Evolutionary conservation across 768 basidiomycete species (phyloP), one percentile per base, ranked within the genome.

Genomic region (Rhodotorula kratochvilovae): DNA sequence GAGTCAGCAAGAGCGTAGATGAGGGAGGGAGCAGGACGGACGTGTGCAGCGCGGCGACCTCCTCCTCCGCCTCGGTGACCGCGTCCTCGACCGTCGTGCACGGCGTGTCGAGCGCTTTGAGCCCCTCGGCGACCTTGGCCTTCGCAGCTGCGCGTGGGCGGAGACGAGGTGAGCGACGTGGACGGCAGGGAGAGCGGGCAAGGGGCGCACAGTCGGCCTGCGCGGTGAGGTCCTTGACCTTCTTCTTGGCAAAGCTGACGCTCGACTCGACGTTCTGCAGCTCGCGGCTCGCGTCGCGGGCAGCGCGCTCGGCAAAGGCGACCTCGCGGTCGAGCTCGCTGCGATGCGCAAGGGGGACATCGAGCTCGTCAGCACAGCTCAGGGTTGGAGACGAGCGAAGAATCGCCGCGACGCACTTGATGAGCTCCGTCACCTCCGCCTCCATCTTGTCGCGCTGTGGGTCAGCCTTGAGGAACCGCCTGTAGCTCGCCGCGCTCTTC

Each of bases 311-410:
- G 25, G 81, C 80, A 48, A 85, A 85, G 5, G 78, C 78, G 58
- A 87, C 82, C 67, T 89, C 87, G 7, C 82, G 80, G 67, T 93
- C 91, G 77, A 88, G 88, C 63, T 86, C 84, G 35, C 92, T 95
- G 69, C 25, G 31, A 7, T 42, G 8, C n/a, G 23, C n/a, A n/a
- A 27, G 6, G 51, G 25, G 36, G 27, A 39, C 39, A n/a, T n/a
- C n/a, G n/a, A n/a, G n/a, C n/a, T n/a, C n/a, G n/a, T n/a, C n/a
- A n/a, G n/a, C n/a, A n/a, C n/a, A n/a, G n/a, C n/a, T n/a, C n/a
- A n/a, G n/a, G n/a, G n/a, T n/a, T n/a, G n/a, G n/a, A n/a, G n/a
- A n/a, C n/a, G n/a, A n/a, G n/a, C n/a, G n/a, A n/a, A n/a, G n/a
- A n/a, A n/a, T n/a, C 23, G 50, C 46, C 23, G 17, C 10, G 12